Conservation (phyloP, 2,329 filamentous ascomycete genomes). For the Boeremia exigua region DNA sequence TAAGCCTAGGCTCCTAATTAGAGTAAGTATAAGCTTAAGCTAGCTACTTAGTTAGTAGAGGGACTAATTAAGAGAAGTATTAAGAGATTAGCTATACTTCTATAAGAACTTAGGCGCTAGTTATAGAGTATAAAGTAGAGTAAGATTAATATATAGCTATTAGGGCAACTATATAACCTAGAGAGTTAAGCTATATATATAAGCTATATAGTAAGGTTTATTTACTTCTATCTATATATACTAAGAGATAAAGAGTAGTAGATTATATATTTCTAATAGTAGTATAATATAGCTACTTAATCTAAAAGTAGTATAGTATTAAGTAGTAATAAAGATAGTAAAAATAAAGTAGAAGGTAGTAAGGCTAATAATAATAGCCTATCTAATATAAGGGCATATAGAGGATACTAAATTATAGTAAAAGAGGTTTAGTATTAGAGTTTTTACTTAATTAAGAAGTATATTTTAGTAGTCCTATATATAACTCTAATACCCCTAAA, state of each 20-base stretch:
- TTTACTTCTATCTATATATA: constrained; percentile 18
- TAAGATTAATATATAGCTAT: constrained; percentile 1
- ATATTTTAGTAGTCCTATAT: too few relatives aligned
- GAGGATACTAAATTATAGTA: too few relatives aligned
- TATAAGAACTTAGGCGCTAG: constrained; percentile 5
- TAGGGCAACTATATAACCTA: constrained; percentile 18
- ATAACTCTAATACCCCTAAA: too few relatives aligned
- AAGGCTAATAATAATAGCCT: constrained; percentile 13
- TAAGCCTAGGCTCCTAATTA: too few relatives aligned
- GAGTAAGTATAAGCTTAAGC: too few relatives aligned
- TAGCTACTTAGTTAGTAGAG: constrained; percentile 8
- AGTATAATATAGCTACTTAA: not conserved
- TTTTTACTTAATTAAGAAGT: too few relatives aligned
- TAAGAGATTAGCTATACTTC: constrained; percentile 13
- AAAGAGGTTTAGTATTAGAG: too few relatives aligned
- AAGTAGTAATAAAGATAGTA: not conserved
- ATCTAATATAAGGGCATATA: too few relatives aligned
- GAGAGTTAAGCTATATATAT: constrained; percentile 17
- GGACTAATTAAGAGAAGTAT: constrained; percentile 4
- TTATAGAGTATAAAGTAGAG: constrained; percentile 8
- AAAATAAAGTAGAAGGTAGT: not conserved
- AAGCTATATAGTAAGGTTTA: constrained; percentile 18
- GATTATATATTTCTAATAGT: constrained; percentile 1
- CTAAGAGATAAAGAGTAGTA: constrained; percentile 9
- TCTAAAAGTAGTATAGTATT: not conserved